Percentiles rank a stretch among this genome's conserved stretches.
These are phyloP conservation scores for Penstemon eatonii DNA, from an alignment of 257 asterid species.

Conservation along the genomic window DNA sequence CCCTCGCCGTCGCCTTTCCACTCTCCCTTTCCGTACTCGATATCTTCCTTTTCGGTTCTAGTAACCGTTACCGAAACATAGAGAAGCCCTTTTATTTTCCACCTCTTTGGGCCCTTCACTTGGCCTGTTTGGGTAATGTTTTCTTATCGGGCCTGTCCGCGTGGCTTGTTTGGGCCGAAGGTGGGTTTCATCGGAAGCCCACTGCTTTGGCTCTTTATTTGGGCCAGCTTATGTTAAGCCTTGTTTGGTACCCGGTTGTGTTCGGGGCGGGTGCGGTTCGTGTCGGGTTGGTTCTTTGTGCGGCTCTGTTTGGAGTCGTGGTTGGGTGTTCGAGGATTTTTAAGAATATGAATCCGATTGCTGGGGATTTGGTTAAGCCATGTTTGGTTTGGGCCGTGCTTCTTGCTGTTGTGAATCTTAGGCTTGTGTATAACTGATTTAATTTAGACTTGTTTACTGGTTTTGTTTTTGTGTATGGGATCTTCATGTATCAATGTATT, in stretches of 20 bases:
- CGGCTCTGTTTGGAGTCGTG: constrained; percentile 57
- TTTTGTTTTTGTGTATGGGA: too few species aligned
- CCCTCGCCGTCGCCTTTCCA: constrained; percentile 65
- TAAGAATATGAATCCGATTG: constrained; percentile 62
- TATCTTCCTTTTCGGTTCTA: constrained; percentile 65
- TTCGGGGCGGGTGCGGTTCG: constrained; percentile 57
- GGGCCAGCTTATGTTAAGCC: constrained; percentile 53
- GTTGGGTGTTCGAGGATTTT: constrained; percentile 55
- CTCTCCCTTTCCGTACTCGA: constrained; percentile 49
- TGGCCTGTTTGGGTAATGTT: constrained; percentile 55
- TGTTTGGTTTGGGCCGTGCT: constrained; percentile 68
- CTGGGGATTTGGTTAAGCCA: constrained; percentile 72
- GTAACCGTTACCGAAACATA: constrained; percentile 48
- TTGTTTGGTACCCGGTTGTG: constrained; percentile 85
- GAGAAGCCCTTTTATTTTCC: constrained; percentile 76
- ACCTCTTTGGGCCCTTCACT: constrained; percentile 83
- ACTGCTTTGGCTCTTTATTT: constrained; percentile 54
- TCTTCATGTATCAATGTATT: neutral
- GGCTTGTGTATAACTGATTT: constrained; percentile 49
- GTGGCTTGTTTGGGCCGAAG: constrained; percentile 95
- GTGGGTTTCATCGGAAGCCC: constrained; percentile 80
- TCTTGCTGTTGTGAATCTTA: constrained; percentile 49
- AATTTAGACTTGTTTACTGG: neutral
- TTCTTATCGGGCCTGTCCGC: constrained; percentile 71
- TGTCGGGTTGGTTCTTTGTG: constrained; percentile 62